Evolutionary conservation across 2,329 filamentous ascomycete genomes (phyloP), one percentile per base, ranked within the genome.

Genomic region (Xylariaceae sp.): DNA sequence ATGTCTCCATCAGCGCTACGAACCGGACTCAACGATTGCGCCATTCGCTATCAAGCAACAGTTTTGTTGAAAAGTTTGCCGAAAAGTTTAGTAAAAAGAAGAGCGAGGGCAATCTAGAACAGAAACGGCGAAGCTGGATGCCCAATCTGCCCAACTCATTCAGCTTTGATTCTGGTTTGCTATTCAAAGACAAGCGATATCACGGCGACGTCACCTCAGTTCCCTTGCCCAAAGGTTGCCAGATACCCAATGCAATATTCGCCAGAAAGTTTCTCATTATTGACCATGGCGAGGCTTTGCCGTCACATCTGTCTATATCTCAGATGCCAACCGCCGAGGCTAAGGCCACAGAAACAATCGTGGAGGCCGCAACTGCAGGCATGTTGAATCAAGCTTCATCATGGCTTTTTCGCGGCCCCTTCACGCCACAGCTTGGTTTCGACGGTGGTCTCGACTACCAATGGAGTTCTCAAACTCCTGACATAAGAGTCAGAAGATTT

Each of bases 371-470:
- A 26, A 59, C 58, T 37, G 57, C 59, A 26, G 69, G 64, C 9
- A 45, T 68, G 8, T 30, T 71, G 19, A 62, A 61, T 37, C 53
- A 54, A 54, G 22, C 57, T 46, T 55, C 58, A 7, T 49, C 65
- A 2, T 68, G 67, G 67, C 65, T 62, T 34, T 74, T 75, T 53
- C 68, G 68, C 3, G 73, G 72, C 2, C 74, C 74, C 0, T 74
- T 76, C 22, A 76, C 73, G 1, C 72, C 74, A 12, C 71, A 76
- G 49, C 67, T 76, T 19, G 74, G 74, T 47, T 75, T 74, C 43
- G 74, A 77, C 55, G 70, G 74, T 16, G 72, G 74, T 1, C 65
- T 76, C 39, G 74, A 77, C 51, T 74, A 72, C 52, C 65, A 68
- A 44, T 75, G 71, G 69, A 67, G 56, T 32, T 45, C 49, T 32